Base-by-base conservation (phyloP, 129 eudicot species). In the Rutidosis leptorrhynchoides region DNA sequence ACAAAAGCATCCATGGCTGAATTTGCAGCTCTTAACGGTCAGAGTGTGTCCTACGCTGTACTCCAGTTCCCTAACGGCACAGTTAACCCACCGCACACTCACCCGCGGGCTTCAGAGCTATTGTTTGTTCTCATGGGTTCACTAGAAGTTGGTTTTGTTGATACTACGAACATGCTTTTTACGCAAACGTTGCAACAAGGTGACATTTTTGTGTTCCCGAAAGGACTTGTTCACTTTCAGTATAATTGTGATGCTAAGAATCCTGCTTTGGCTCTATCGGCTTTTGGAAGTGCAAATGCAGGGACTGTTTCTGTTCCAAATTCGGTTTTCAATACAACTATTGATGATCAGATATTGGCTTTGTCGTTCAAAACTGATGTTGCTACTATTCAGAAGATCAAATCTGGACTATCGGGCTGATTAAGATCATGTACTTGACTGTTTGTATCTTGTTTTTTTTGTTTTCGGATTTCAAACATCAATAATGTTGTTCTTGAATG, bases 1-100 rank as follows among this genome's bases (percentile, higher is more conserved):
- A 26, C 66, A 53, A 73, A 73, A 73, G 72, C 66, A 55, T 19
- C 33, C 71, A 73, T 73, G 78, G 26, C 22, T 6, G 78, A 73
- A 5, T 73, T 64, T 27, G 71, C 66, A 0, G 72, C 78, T 49
- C 43, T 73, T 32, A 8, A 73, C 0, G 64, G 71, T 7, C 71
- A 53, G 42, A 73, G 71, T 5, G 59, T 73, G 54, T 64, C 72
- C 0, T 64, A 64, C 1, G 71, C 65, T n/a, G 72, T 64, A 17
- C 72, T 73, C 25, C 51, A 64, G 58, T 73, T 73, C 78, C 71
- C 78, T 42, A 58, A 65, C 2, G 58, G 78, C 33, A 53, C 51
- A 6, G 66, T 73, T 48, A 65, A 65, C 72, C 78, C 78, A 1
- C 78, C 78, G 0, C 78, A 56, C 71, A 73, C 66, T 12, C 78